Percentiles rank a stretch among this genome's conserved stretches.
Evolutionary conservation across 164 flowering plant genomes (phyloP).

Genomic region (Pachysandra terminalis): DNA sequence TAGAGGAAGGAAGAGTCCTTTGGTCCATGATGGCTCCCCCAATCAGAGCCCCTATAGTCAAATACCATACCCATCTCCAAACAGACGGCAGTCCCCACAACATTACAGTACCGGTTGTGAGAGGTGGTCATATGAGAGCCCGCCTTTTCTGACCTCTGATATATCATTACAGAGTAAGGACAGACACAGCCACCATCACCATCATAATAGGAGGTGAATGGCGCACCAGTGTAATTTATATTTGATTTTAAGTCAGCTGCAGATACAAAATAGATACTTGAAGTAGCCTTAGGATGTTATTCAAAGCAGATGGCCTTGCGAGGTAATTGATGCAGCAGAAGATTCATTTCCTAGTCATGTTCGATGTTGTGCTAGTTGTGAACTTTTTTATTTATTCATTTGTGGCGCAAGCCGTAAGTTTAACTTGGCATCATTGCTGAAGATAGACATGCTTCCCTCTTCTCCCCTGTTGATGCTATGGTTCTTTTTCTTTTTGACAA

Average conservation of each 20-base stretch:
- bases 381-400: too few relatives aligned
- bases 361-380: too few relatives aligned
- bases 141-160: slow-evolving; percentile 12
- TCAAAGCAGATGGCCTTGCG: too few relatives aligned
- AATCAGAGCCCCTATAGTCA: slow-evolving; percentile 25
- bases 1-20: slow-evolving; percentile 47
- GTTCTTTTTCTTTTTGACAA: too few relatives aligned
- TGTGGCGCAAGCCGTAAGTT: too few relatives aligned
- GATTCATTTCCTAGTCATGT: too few relatives aligned
- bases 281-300: neutral
- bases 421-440: too few relatives aligned
- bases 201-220: slow-evolving; percentile 21
- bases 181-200: slow-evolving; percentile 15
- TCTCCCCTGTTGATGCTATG: too few relatives aligned
- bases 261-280: neutral
- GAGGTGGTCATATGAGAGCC: slow-evolving; percentile 4
- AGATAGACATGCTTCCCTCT: too few relatives aligned
- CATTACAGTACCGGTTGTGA: slow-evolving; percentile 22
- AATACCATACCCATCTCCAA: slow-evolving; percentile 21
- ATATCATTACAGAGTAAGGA: slow-evolving; percentile 19
- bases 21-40: slow-evolving; percentile 31
- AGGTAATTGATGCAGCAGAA: too few relatives aligned
- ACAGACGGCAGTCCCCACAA: slow-evolving; percentile 13
- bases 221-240: neutral
- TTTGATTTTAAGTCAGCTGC: neutral